These are phyloP conservation scores for Chalciporus piperatoides DNA, from an alignment of 1,284 basidiomycete species.

Conservation along the genomic window DNA sequence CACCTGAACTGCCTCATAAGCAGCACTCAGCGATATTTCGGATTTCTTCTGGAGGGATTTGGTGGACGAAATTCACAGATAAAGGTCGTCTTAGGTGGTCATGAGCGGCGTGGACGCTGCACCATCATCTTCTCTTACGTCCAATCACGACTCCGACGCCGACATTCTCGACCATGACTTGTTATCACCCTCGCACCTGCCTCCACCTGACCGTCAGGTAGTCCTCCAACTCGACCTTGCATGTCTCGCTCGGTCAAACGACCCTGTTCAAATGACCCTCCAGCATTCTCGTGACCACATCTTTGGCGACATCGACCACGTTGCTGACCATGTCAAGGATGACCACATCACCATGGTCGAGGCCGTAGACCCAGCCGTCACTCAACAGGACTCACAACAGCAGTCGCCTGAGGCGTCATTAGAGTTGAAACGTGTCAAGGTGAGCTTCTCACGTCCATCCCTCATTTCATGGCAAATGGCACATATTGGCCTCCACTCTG, in stretches of 20 bases:
- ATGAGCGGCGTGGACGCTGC: conserved; percentile 33
- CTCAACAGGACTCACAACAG: conserved; percentile 36
- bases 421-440: conserved; percentile 42
- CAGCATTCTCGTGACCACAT: conserved; percentile 34
- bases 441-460: conserved; percentile 31
- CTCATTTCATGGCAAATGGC: conserved; percentile 13
- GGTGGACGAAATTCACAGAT: conserved; percentile 22
- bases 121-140: conserved; percentile 29
- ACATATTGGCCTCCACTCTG: conserved; percentile 15
- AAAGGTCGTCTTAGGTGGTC: conserved; percentile 29
- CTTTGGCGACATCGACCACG: conserved; percentile 36
- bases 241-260: conserved; percentile 30
- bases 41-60: conserved; percentile 21
- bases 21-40: conserved; percentile 12
- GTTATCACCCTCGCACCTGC: conserved; percentile 33
- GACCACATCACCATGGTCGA: conserved; percentile 35
- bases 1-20: conserved; percentile 21
- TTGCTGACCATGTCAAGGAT: conserved; percentile 33
- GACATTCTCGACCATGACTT: conserved; percentile 34
- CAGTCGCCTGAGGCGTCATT: conserved; percentile 35
- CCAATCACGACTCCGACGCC: conserved; percentile 26
- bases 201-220: conserved; percentile 29
- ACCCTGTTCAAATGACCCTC: conserved; percentile 28
- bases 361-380: conserved; percentile 35
- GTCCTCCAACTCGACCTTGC: conserved; percentile 30